Evolutionary conservation across 805 yeast species (phyloP).

Genomic region (Phaffomyces opuntiae): DNA sequence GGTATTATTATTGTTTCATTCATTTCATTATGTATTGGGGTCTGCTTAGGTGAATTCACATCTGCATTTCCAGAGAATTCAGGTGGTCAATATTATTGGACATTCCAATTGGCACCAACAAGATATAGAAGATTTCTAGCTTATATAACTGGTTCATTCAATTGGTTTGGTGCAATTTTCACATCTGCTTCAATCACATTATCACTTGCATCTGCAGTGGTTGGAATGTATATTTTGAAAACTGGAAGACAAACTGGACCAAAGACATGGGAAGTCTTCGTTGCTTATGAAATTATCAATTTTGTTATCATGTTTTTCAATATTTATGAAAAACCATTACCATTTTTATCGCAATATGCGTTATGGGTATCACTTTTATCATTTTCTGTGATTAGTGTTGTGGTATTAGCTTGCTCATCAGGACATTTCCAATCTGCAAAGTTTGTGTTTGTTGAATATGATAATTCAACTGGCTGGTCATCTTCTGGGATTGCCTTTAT

Average conservation of each 20-base stretch:
- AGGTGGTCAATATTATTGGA: conserved; percentile 55
- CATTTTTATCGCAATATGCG: conserved; percentile 39
- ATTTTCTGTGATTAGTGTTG: conserved; percentile 43
- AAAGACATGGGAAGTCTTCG: conserved; percentile 46
- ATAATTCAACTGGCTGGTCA: conserved; percentile 52
- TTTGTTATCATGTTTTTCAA: conserved; percentile 36
- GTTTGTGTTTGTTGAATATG: conserved; percentile 45
- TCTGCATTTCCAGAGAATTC: conserved; percentile 44
- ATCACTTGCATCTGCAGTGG: conserved; percentile 41
- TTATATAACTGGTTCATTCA: conserved; percentile 49
- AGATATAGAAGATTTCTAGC: conserved; percentile 30
- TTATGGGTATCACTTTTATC: conserved; percentile 45
- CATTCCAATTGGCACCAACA: conserved; percentile 41
- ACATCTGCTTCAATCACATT: conserved; percentile 52
- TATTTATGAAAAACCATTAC: conserved; percentile 42
- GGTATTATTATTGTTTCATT: conserved; percentile 45
- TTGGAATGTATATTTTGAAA: conserved; percentile 41
- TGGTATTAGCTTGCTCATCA: conserved; percentile 42
- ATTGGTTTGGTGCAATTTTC: conserved; percentile 55
- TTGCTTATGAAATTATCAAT: conserved; percentile 40
- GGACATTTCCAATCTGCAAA: conserved; percentile 42
- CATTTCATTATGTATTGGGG: conserved; percentile 39
- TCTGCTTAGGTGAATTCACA: conserved; percentile 43
- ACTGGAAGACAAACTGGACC: conserved; percentile 28
- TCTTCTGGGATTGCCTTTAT: conserved; percentile 51